Evolutionary conservation across 192 early-diverging fungal genomes (phyloP), one percentile per base, ranked within the genome.

Genomic region (Endogone sp.): DNA sequence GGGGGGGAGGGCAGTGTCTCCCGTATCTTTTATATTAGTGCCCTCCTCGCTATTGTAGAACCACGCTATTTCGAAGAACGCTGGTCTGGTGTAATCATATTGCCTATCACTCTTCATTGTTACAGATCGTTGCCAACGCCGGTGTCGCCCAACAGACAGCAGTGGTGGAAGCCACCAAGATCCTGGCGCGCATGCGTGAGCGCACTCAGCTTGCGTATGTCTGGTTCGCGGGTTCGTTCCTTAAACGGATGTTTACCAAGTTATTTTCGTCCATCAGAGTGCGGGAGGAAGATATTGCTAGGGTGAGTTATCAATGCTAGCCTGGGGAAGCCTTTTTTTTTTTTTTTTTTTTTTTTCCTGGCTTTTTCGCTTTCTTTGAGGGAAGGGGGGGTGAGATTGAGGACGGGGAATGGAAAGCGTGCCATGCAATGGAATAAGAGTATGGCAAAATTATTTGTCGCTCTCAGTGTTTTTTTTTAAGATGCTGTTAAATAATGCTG

Each of bases 101-200:
- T n/a, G 29, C 62, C 29, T 29, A 37, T 49, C 69, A 70, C 31
- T 20, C 70, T 64, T 55, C 2, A 57, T 66, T 28, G 1, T n/a
- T 4, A n/a, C 26, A 75, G 77, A 78, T 78, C 13, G 68, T 68
- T 0, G 65, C 73, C 57, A 74, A 73, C 22, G 71, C 77, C 8
- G 77, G 77, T 37, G 77, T 78, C 23, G 58, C 77, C 22, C 73
- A 65, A 22, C 72, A 74, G 49, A 78, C 69, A 3, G 77, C 72
- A 4, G 64, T 74, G 22, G 70, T 74, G 44, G 77, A 78, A 64
- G 71, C 77, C 29, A 58, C 62, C 24, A 70, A 74, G 61, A 71
- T 74, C 25, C 23, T 74, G 3, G 49, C 65, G 37, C 71, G 77
- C 16, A 74, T 78, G 77, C 68, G 77, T 24, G 77, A 78, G 29